Evolutionary conservation across 148 eudicot genomes (phyloP).

Genomic region (Limonium bicolor): DNA sequence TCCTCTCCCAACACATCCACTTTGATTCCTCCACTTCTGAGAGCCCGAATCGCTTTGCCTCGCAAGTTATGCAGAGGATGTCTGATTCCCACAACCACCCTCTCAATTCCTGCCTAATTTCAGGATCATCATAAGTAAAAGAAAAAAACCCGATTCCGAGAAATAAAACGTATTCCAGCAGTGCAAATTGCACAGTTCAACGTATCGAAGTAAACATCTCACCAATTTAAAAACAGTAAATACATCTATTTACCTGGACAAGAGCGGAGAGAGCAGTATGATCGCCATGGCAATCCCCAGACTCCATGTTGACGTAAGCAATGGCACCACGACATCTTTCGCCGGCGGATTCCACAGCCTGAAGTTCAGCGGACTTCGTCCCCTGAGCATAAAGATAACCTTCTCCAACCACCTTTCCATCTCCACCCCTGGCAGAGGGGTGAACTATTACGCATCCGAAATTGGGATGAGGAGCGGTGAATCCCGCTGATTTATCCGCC

Average conservation of each 20-base stretch:
- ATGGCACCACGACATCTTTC: slow-evolving; percentile 46
- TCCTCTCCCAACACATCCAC: slow-evolving; percentile 97
- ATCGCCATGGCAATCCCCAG: slow-evolving; percentile 78
- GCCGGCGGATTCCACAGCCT: slow-evolving; percentile 63
- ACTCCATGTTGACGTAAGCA: slow-evolving; percentile 88
- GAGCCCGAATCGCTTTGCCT: slow-evolving; percentile 59
- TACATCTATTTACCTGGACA: slow-evolving; percentile 29
- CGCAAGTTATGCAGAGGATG: slow-evolving; percentile 84
- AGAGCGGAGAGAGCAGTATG: slow-evolving; percentile 54
- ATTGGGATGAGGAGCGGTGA: slow-evolving; percentile 85
- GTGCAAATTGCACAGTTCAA: no score
- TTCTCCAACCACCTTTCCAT: slow-evolving; percentile 49
- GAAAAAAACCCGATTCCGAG: neutral
- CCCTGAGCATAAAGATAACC: slow-evolving; percentile 83
- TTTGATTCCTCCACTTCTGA: slow-evolving; percentile 60
- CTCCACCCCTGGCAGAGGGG: slow-evolving; percentile 8
- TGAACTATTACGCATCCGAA: slow-evolving; percentile 70
- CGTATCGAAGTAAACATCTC: neutral
- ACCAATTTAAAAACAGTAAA: no score
- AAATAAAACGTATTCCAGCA: no score
- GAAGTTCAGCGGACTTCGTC: slow-evolving; percentile 78
- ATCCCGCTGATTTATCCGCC: slow-evolving; percentile 84
- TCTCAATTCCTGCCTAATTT: slow-evolving; percentile 69
- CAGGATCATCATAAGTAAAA: neutral
- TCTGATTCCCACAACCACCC: slow-evolving; percentile 84